Percentiles rank a stretch among this genome's conserved stretches.
Evolutionary conservation across 192 early-diverging fungal species (phyloP).

Genomic region (Anaeromyces robustus): DNA sequence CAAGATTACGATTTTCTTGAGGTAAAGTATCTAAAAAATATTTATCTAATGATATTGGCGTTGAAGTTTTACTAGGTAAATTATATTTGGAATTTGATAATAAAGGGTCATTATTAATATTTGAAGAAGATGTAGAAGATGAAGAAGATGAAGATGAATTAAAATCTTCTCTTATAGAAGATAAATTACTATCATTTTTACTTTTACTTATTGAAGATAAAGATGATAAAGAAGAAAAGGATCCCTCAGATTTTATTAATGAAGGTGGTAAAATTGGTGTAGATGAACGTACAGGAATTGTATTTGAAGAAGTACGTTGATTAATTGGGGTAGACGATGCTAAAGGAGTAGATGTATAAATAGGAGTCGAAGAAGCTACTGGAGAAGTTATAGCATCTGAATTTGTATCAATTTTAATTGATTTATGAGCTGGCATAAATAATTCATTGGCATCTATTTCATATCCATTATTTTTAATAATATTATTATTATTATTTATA

Average conservation of each 20-base stretch:
- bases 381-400: neutral
- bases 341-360: neutral
- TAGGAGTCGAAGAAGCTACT: neutral
- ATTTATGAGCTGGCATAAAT: neutral
- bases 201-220: neutral
- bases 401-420: neutral
- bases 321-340: neutral
- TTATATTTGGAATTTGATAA: neutral
- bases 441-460: neutral
- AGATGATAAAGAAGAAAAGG: neutral
- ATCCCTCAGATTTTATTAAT: neutral
- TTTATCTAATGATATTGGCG: neutral
- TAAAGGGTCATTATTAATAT: neutral
- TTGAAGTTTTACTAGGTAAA: neutral
- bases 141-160: neutral
- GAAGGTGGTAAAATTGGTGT: neutral
- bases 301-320: neutral
- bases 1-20: too few species aligned
- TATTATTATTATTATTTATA: too few species aligned
- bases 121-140: neutral
- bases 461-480: neutral
- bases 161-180: neutral
- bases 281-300: neutral
- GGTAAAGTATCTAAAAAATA: neutral
- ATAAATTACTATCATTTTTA: neutral